Evolutionary conservation across 208 protist genomes (phyloP).

Genomic region (Crithidia fasciculata): DNA sequence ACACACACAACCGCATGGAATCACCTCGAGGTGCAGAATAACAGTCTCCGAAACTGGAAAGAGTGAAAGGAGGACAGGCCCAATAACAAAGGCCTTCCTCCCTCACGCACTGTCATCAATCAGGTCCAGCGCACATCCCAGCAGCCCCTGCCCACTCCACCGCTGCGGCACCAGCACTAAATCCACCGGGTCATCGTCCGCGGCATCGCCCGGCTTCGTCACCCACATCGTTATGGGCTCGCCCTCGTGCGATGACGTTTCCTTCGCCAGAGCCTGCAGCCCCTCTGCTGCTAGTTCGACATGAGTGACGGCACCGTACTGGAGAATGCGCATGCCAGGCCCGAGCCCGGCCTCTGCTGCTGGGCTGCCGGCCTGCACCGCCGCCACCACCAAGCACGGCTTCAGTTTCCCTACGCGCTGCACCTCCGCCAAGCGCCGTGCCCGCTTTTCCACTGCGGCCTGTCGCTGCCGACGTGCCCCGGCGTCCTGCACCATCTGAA

Average conservation of each 20-base stretch:
- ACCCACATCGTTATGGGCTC: constrained; percentile 72
- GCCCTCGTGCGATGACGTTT: constrained; percentile 52
- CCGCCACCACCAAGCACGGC: constrained; percentile 54
- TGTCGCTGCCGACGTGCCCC: constrained; percentile 34
- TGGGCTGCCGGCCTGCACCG: constrained; percentile 56
- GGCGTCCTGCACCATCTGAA: constrained; percentile 58
- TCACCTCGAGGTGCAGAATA: no score
- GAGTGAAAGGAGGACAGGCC: background rate
- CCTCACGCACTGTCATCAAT: constrained; percentile 4
- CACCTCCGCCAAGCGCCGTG: constrained; percentile 40
- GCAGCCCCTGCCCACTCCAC: constrained; percentile 71
- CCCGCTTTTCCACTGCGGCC: constrained; percentile 34
- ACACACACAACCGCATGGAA: background rate
- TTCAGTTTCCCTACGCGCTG: constrained; percentile 31
- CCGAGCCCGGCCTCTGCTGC: constrained; percentile 62
- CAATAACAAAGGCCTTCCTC: constrained; percentile 2
- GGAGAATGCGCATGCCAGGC: constrained; percentile 50
- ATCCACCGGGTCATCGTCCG: constrained; percentile 36
- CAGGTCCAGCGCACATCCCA: constrained; percentile 78
- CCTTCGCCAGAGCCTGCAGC: constrained; percentile 38
- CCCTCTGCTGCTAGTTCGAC: constrained; percentile 35
- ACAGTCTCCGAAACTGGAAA: background rate
- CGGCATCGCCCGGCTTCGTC: constrained; percentile 23
- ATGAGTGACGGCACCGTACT: constrained; percentile 66
- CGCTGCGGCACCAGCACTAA: constrained; percentile 67